Evolutionary conservation across 148 eudicot species (phyloP).

Genomic region (Hydrangea macrophylla): DNA sequence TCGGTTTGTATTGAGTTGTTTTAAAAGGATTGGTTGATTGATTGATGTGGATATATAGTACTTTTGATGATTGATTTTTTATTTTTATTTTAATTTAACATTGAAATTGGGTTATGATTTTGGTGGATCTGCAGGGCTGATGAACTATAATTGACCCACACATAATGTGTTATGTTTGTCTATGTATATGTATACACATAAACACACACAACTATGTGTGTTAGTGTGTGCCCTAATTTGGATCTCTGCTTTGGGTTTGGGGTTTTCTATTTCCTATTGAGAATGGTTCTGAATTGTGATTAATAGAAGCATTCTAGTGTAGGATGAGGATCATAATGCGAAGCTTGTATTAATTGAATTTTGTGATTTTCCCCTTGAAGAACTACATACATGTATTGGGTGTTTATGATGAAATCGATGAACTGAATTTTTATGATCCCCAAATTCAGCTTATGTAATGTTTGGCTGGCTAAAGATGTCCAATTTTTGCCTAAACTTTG

Average conservation of each 20-base stretch:
- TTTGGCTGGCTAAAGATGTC: no score
- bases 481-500: no score
- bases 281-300: background rate
- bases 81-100: no score
- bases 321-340: background rate
- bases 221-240: background rate
- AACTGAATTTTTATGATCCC: background rate
- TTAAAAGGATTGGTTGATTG: background rate
- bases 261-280: background rate
- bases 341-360: background rate
- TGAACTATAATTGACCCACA: no score
- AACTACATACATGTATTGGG: background rate
- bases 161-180: background rate
- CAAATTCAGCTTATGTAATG: no score
- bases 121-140: background rate
- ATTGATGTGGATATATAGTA: background rate
- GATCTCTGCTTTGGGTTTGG: background rate
- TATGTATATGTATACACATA: background rate
- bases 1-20: background rate
- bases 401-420: background rate
- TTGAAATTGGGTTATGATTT: background rate
- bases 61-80: background rate
- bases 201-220: background rate
- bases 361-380: background rate
- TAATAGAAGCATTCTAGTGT: background rate